A percentile compares a stretch with the other conserved stretches of the same genome.
Conservation (phyloP, 2,329 filamentous ascomycete species). For the Botrytis aclada region DNA sequence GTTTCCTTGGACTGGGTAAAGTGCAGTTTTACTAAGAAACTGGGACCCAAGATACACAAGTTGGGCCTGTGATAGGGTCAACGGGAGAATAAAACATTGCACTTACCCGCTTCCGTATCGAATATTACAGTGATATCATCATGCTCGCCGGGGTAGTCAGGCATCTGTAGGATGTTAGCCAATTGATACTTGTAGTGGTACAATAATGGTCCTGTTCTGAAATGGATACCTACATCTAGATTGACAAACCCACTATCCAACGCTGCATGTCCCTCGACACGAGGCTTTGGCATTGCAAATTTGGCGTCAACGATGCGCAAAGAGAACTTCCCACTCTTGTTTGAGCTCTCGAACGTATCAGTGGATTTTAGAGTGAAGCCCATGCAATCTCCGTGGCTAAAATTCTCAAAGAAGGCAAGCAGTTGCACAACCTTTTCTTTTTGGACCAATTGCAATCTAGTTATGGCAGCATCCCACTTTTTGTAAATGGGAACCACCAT, state of each 20-base stretch:
- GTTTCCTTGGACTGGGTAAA: slow-evolving; percentile 16
- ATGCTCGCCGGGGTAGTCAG: slow-evolving; percentile 87
- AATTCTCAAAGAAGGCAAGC: slow-evolving; percentile 84
- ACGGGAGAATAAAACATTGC: not conserved
- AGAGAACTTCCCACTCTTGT: slow-evolving; percentile 62
- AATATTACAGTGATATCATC: slow-evolving; percentile 87
- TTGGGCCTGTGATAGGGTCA: not conserved
- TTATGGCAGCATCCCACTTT: slow-evolving; percentile 82
- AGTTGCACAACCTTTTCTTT: slow-evolving; percentile 75
- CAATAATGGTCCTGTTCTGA: not conserved
- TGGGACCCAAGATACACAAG: not conserved
- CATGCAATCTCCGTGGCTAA: slow-evolving; percentile 83
- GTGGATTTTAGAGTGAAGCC: slow-evolving; percentile 82
- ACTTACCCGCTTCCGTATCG: slow-evolving; percentile 60
- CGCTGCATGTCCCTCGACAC: slow-evolving; percentile 48
- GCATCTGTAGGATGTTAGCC: slow-evolving; percentile 45
- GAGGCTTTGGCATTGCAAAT: slow-evolving; percentile 70
- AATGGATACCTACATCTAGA: slow-evolving; percentile 51
- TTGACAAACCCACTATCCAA: slow-evolving; percentile 73
- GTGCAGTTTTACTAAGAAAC: not conserved
- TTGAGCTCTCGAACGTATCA: slow-evolving; percentile 73
- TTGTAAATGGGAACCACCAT: slow-evolving; percentile 94
- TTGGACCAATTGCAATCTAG: slow-evolving; percentile 75
- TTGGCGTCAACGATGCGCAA: slow-evolving; percentile 86
- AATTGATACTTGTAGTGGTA: not conserved